Conservation (phyloP, 192 early-diverging fungal species). For the Chytriomyces hyalinus region DNA sequence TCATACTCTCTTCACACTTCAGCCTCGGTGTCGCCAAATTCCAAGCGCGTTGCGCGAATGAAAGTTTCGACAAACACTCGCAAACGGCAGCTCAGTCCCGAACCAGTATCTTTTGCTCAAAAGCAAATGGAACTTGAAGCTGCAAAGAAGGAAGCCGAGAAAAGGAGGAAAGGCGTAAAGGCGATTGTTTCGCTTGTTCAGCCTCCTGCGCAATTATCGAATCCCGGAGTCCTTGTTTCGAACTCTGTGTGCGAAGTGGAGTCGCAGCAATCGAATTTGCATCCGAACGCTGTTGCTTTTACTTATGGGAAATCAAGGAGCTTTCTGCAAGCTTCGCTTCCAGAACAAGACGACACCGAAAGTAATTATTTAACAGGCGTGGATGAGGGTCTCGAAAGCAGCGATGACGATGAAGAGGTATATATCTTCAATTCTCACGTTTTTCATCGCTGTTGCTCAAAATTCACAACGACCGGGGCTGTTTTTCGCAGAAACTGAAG, state of each 20-base stretch:
- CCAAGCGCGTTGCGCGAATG: too few relatives aligned
- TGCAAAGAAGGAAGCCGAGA: neutral
- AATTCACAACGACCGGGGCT: neutral
- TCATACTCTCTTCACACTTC: too few relatives aligned
- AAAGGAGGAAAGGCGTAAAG: neutral
- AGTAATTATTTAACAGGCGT: neutral
- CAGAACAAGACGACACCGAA: neutral
- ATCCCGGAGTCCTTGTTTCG: too few relatives aligned
- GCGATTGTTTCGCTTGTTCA: neutral
- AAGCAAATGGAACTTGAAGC: conserved; percentile 1
- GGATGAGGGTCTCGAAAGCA: conserved; percentile 27
- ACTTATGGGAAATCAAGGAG: conserved; percentile 30
- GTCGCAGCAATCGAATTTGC: neutral
- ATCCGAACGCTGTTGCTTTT: neutral
- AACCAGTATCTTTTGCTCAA: neutral
- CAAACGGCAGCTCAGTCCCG: too few relatives aligned
- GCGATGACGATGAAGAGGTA: conserved; percentile 35
- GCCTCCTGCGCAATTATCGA: neutral
- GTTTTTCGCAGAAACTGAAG: conserved; percentile 19
- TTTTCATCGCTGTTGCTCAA: neutral
- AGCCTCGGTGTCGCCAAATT: too few relatives aligned
- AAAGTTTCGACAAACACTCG: too few relatives aligned
- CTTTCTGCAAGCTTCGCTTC: conserved; percentile 16
- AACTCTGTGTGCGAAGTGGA: neutral
- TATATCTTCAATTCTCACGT: neutral